Percentiles rank a stretch among this genome's conserved stretches.
phyloP scores from a whole-genome alignment of 306 rosid species.

The Sesbania bispinosa region DNA sequence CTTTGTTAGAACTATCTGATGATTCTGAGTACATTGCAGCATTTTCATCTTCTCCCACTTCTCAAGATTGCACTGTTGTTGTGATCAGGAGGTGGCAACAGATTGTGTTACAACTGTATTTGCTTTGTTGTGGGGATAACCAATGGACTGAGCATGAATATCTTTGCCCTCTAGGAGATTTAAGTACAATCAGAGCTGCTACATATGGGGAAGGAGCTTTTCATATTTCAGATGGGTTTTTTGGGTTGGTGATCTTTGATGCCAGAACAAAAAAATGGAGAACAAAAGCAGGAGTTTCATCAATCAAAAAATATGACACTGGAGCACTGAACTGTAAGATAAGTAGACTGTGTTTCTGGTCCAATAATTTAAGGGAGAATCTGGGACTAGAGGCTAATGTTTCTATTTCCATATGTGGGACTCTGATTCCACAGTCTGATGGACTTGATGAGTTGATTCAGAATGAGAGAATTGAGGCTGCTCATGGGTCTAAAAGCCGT shows the following conservation, averaged over 20 bases:
- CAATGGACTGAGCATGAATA: background rate
- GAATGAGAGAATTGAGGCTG: background rate
- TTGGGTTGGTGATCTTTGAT: background rate
- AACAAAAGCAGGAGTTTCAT: background rate
- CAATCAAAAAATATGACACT: background rate
- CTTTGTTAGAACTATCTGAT: background rate
- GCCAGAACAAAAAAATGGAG: background rate
- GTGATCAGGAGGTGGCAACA: background rate
- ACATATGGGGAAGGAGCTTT: background rate
- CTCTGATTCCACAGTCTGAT: background rate
- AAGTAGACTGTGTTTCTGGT: background rate
- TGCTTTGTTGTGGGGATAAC: background rate
- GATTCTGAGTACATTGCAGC: constrained; percentile 8
- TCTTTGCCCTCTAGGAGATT: background rate
- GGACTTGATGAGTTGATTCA: background rate
- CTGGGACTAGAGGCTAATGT: background rate
- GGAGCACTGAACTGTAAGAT: background rate
- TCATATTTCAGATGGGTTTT: background rate
- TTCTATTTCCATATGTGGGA: constrained; percentile 19
- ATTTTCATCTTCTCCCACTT: constrained; percentile 25
- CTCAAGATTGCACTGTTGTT: background rate
- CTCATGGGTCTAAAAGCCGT: background rate
- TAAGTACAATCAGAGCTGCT: background rate
- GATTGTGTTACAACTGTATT: background rate
- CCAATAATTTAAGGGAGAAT: background rate